Evolutionary conservation across 2,329 filamentous ascomycete species (phyloP), one percentile per base, ranked within the genome.

Genomic region (Beauveria bassiana): DNA sequence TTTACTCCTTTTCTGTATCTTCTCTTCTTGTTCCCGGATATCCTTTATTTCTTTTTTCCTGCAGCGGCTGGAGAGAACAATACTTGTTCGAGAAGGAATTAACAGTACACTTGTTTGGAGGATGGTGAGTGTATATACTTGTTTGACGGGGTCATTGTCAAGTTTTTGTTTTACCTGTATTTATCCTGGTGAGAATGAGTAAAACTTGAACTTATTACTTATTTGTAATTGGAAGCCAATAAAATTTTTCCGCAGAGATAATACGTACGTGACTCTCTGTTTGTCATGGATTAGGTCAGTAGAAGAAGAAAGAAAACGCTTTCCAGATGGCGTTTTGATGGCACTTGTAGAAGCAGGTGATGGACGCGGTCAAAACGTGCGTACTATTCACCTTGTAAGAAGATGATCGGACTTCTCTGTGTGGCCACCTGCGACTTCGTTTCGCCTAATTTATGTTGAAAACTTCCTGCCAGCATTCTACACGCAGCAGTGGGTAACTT

Each of bases 191-290:
- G 45, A 47, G 24, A 46, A 31, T 34, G 34, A 43, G 18, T 16
- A 9, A 20, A 59, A 47, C 26, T 16, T 9, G 2, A 20, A 43
- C 16, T 31, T 14, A 22, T 26, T 28, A 58, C 56, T 45, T 34
- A 34, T 43, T 51, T 51, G 46, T 59, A 59, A 51, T 59, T 22
- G 51, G 56, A 59, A n/a, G 56, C 20, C 51, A n/a, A 51, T 43
- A 34, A 50, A 18, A n/a, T 31, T 42, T 2, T 28, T 42, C 14
- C 16, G 46, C 20, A 50, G 26, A 45, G 16, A 26, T 7, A 22
- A 43, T 38, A 22, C 10, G 16, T 31, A 47, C 2, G 45, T n/a
- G 20, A 7, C 10, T 24, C 2, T 46, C 14, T 38, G 14, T 38
- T 38, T 16, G 6, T 38, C 5, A 38, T 6, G 2, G 5, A 16